Conservation (phyloP, 1,284 basidiomycete genomes). For the Sphaerobolus stellatus region DNA sequence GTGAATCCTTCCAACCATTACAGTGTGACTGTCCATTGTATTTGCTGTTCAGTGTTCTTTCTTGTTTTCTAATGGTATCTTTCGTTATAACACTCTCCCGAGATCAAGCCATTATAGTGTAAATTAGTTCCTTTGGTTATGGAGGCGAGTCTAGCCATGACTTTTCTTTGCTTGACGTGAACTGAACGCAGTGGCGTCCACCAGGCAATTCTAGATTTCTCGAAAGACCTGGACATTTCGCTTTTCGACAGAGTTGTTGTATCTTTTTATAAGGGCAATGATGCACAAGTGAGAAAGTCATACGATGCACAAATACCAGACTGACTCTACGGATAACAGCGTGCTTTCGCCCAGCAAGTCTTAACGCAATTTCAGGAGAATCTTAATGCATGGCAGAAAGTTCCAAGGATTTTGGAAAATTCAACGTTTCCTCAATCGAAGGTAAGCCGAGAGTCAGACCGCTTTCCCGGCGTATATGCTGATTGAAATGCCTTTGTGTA, state of each 20-base stretch:
- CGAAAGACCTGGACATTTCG: slow-evolving; percentile 79
- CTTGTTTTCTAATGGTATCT: too few species aligned
- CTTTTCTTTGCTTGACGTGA: too few species aligned
- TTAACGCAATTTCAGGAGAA: slow-evolving; percentile 96
- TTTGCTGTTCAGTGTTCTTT: too few species aligned
- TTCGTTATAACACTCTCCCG: too few species aligned
- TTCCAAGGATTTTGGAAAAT: slow-evolving; percentile 90
- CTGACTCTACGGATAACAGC: slow-evolving; percentile 47
- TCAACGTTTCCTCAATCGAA: slow-evolving; percentile 90
- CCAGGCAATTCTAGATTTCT: slow-evolving; percentile 85
- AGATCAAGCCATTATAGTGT: too few species aligned
- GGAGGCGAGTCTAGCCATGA: too few species aligned
- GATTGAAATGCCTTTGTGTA: slow-evolving; percentile 30
- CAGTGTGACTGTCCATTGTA: too few species aligned
- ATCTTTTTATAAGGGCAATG: slow-evolving; percentile 78
- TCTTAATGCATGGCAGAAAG: slow-evolving; percentile 97
- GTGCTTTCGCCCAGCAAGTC: slow-evolving; percentile 87
- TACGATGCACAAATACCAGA: slow-evolving; percentile 15
- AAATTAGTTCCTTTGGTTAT: too few species aligned
- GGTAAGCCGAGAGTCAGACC: slow-evolving; percentile 43
- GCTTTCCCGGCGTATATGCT: slow-evolving; percentile 6
- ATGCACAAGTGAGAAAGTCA: slow-evolving; percentile 60
- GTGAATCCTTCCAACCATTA: too few species aligned
- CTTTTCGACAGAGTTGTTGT: slow-evolving; percentile 85
- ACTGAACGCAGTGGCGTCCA: too few species aligned